Base-by-base conservation (phyloP, 306 rosid genomes). In the Cucumis melo region DNA sequence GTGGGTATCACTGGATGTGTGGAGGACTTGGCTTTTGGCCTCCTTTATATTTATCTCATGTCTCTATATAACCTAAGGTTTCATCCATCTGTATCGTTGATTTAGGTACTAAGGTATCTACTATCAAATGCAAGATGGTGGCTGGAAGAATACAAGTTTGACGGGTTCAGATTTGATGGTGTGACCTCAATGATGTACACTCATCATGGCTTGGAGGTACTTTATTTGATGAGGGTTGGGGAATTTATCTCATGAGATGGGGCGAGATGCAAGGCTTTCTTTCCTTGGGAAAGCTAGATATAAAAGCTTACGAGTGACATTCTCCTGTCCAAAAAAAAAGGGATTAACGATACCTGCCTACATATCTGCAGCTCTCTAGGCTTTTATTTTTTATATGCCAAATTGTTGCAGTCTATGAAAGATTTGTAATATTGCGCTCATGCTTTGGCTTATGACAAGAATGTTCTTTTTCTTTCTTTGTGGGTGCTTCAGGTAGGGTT, bases 151-250 rank as follows among this genome's bases (percentile, higher is more conserved):
- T 94, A 83, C 87, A 94, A 91, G 84, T 94, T 94, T 80, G 98
- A 94, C 77, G 97, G 98, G 63, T 91, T 91, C 86, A 91, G 98
- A 82, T 94, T 91, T 82, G 98, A 94, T 74, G 98, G 98, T 48
- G 96, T 91, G 84, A 94, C 98, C 75, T 94, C 98, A 83, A 94
- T 94, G 98, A 94, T 94, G 98, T 94, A 91, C 82, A 90, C 97
- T 66, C 99, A 95, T 83, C 98, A 92, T 80, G 99, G 99, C 42
- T 83, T 95, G 88, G 46, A 82, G 99, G 99, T 95, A 80, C 61
- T 17, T 12, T 32, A 24, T 81, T 15, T 14, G 8, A 46, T 56
- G 55, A 44, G 48, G 60, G 73, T 73, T 51, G 12, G 61, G 76
- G 21, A 73, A 51, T 27, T 73, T 53, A 73, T 20, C 44, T 73